Evolutionary conservation across 345 rosid species (phyloP), one percentile per base, ranked within the genome.

Genomic region (Gossypium longicalyx): DNA sequence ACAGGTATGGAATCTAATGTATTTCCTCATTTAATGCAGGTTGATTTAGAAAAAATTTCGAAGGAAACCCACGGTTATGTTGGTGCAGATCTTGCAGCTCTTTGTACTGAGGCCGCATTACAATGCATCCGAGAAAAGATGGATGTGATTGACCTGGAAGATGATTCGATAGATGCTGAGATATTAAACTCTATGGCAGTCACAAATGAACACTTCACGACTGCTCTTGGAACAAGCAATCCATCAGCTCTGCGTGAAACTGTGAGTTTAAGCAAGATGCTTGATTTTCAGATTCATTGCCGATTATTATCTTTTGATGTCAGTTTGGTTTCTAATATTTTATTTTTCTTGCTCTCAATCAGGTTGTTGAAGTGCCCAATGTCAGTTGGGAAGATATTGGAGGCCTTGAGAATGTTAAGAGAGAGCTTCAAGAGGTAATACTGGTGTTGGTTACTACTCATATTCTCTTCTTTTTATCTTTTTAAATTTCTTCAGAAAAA

Each of bases 331-430:
- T 53, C 43, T 77, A 52, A 73, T 71, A 20, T 68, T n/a, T 34
- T 67, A 34, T 54, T 58, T 59, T 70, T 22, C 3, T 47, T 74
- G n/a, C 49, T 44, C 13, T 66, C 22, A n/a, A 19, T 47, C 81
- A 93, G 98, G 98, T 94, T 76, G 98, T 94, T 71, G 98, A 94
- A 83, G 98, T 94, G 66, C 98, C 98, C n/a, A 94, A 94, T 67
- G 87, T 83, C 64, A 87, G 87, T 7, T 94, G 98, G 98, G 88
- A 90, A 54, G 98, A 94, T 82, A 89, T 92, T 45, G 98, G 97
- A 25, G 98, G 98, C 49, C 97, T 94, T 45, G 97, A 92, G 84
- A 91, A 88, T 78, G 96, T 93, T 58, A 93, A 93, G 80, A 85
- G 94, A 74, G 97, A 94, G 81, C 97, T 92, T 53, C 98, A 94